Evolutionary conservation across 768 basidiomycete genomes (phyloP).

Genomic region (Auricularia auricula-judae): DNA sequence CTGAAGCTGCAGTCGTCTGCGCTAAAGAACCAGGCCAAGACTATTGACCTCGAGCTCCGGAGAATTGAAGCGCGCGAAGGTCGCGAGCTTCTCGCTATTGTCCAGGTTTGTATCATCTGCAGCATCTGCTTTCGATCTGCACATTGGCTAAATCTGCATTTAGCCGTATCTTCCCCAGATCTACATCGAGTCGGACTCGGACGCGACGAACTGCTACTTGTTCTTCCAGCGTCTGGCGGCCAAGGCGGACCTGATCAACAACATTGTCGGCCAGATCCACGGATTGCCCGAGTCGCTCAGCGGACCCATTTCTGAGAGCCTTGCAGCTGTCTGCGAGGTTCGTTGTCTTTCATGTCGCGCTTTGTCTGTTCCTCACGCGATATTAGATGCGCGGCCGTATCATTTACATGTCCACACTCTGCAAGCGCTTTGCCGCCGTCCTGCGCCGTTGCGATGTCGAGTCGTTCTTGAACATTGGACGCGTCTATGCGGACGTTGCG

Average conservation of each 20-base stretch:
- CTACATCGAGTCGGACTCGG: conserved; percentile 81
- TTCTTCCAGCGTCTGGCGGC: conserved; percentile 84
- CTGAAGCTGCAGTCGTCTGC: conserved; percentile 88
- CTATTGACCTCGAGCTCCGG: conserved; percentile 81
- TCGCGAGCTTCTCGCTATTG: conserved; percentile 65
- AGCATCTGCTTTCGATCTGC: not conserved
- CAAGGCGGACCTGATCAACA: conserved; percentile 82
- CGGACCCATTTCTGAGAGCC: conserved; percentile 65
- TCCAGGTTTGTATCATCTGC: conserved; percentile 44
- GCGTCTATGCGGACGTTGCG: conserved; percentile 72
- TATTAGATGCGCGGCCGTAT: conserved; percentile 76
- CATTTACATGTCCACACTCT: conserved; percentile 66
- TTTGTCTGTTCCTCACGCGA: not conserved
- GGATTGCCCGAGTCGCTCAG: conserved; percentile 78
- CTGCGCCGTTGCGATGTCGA: conserved; percentile 73
- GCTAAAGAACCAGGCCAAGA: conserved; percentile 80
- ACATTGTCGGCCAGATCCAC: conserved; percentile 71
- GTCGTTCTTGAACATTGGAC: conserved; percentile 76
- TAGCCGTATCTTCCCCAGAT: conserved; percentile 87
- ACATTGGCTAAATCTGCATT: no score
- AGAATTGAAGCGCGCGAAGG: conserved; percentile 78
- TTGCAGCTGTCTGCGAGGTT: conserved; percentile 94
- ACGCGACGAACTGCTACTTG: conserved; percentile 80
- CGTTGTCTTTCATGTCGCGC: not conserved
- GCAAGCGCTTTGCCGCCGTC: conserved; percentile 82